Base-by-base conservation (phyloP, 345 rosid species). In the Psidium guajava region DNA sequence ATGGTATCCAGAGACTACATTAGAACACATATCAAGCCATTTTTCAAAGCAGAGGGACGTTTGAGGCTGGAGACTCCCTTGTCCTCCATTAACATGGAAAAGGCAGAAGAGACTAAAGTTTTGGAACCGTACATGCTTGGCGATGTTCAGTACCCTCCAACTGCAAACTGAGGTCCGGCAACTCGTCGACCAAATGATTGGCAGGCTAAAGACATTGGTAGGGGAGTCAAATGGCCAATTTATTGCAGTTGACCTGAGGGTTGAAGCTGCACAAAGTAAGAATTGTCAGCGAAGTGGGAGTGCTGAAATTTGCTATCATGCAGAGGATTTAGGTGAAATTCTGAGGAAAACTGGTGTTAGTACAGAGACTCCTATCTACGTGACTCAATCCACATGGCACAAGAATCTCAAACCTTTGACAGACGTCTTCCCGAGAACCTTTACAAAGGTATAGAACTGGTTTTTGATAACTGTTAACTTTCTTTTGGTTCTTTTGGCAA, bases 361-460 rank as follows among this genome's bases (percentile, higher is more conserved):
- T 74, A 83, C 82, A 50, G 91, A 88, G 18, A 89, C 93, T 56
- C 83, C 87, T 9, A 85, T 90, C 82, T 91, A 89, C n/a, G 22
- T 88, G 21, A 86, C 93, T 51, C 90, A 75, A 24, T 86, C 90
- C 13, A 86, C 90, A 85, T 91, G 90, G 90, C 88, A 86, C 59
- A 83, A 87, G 21, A 87, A 86, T 42, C 90, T 91, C 22, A 87
- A 88, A 54, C 86, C 89, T 22, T 82, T 91, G 44, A 91, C 73
- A 83, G 91, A 90, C 42, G 86, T 87, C 58, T 91, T 91, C 87
- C 91, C 89, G 1, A 91, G 50, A 87, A 87, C 90, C n/a, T 87
- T 87, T 28, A 87, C 91, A 12, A 91, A 89, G 91, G 93, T 89
- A 50, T 88, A 53, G 20, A 28, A 11, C 22, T 11, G 5, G 25